Base-by-base conservation (phyloP, 2,329 filamentous ascomycete genomes). In the Colletotrichum simmondsii region DNA sequence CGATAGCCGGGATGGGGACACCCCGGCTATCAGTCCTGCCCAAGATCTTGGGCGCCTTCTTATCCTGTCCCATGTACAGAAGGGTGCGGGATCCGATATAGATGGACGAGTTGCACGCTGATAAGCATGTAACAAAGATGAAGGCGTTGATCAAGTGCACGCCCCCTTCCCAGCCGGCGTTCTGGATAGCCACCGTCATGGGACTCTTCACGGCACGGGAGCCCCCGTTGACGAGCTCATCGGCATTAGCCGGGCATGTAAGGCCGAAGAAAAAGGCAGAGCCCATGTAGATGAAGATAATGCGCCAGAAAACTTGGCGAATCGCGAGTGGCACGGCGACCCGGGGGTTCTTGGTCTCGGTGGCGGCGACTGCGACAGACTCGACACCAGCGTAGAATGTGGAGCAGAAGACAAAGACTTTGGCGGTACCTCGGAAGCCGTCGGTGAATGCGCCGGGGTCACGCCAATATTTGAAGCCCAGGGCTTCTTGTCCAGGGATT, bases 101-200 rank as follows among this genome's bases (percentile, higher is more conserved):
- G 74, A 95, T 92, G 10, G 92, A 93, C 65, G 90, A 91, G 82
- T 95, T 95, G 76, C 92, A 89, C 22, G 93, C 92, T 0, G 88
- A 92, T 49, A 94, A 85, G 68, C 93, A 93, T 14, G 93, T 94
- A 10, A 94, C 84, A 63, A 95, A 87, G 77, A 94, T 94, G 77
- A 94, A 92, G 52, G 91, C 92, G 75, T 95, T 95, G 83, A 95
- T 93, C 1, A 95, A 87, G 78, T 95, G 91, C 1, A 93, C 92
- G 67, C 92, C 93, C 30, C 89, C 90, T 67, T 92, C 81, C 89
- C 92, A 95, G 1, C 93, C 93, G 1, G 93, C 93, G 72, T 90
- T 94, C 74, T 92, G 89, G 58, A 95, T 89, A 1, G 92, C 92
- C 72, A 94, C 89, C 0, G 92, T 94, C 88, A 94, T 93, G 0